Evolutionary conservation across 1,139 yeast species (phyloP).

Genomic region (Taphrina communis): DNA sequence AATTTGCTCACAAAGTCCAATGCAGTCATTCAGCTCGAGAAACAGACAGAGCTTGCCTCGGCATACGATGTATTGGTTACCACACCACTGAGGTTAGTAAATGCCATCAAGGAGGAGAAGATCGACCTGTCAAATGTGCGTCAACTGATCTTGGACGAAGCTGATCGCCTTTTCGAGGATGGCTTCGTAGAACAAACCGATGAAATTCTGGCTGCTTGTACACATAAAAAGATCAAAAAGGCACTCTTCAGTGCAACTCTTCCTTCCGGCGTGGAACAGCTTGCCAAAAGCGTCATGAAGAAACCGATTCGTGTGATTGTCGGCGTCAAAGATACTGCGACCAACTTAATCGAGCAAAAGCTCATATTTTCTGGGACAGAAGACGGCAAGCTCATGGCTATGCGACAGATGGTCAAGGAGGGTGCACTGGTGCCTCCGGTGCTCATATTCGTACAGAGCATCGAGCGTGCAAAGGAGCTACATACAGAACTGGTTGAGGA

Average conservation of each 20-base stretch:
- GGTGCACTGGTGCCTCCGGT: slow-evolving; percentile 94
- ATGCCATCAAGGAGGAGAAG: slow-evolving; percentile 67
- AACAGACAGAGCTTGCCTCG: slow-evolving; percentile 59
- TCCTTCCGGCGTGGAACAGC: slow-evolving; percentile 89
- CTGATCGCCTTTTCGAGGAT: slow-evolving; percentile 88
- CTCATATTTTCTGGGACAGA: slow-evolving; percentile 89
- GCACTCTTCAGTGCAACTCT: slow-evolving; percentile 94
- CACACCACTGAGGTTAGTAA: slow-evolving; percentile 88
- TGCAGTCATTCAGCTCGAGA: slow-evolving; percentile 67
- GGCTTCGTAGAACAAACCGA: slow-evolving; percentile 94
- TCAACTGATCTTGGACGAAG: slow-evolving; percentile 87
- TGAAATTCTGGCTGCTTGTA: slow-evolving; percentile 72
- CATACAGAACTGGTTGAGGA: slow-evolving; percentile 92
- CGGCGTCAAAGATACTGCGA: slow-evolving; percentile 95
- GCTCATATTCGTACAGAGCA: slow-evolving; percentile 86
- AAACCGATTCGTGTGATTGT: slow-evolving; percentile 84
- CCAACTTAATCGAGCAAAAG: slow-evolving; percentile 79
- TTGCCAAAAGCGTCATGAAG: slow-evolving; percentile 82
- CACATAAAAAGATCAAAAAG: slow-evolving; percentile 59
- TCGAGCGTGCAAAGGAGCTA: slow-evolving; percentile 91
- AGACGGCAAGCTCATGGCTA: slow-evolving; percentile 89
- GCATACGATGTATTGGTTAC: slow-evolving; percentile 82
- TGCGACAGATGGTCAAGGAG: slow-evolving; percentile 76
- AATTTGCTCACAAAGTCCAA: slow-evolving; percentile 77
- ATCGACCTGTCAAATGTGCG: slow-evolving; percentile 69